Base-by-base conservation (phyloP, 331 rosid species). In the Arachis monticola region DNA sequence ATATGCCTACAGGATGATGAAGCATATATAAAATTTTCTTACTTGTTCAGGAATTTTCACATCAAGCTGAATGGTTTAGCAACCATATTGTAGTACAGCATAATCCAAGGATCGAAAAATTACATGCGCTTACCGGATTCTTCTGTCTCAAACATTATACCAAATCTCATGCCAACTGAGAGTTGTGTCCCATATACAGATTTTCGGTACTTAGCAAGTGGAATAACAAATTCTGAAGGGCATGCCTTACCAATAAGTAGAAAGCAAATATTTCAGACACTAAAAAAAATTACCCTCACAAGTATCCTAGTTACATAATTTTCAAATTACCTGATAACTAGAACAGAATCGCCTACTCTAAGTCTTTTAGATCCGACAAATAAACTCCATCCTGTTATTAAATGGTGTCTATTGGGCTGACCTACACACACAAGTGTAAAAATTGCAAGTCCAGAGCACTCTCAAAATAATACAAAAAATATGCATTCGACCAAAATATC, bases 71-170 rank as follows among this genome's bases (percentile, higher is more conserved):
- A 51, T 2, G 35, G 47, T 55, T 69, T 8, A 14, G 62, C 11
- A 17, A 2, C 8, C 50, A 65, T 12, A 58, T 65, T 57, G 8
- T 1, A 62, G 44, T 6, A 47, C 7, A 59, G 27, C 67, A 73
- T 12, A 11, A 62, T 80, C 71, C 58, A 45, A 27, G 60, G 14
- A 53, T 59, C 22, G 53, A 17, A 42, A 83, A 69, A 75, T 77
- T 89, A 95, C 99, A 98, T 89, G 78, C 98, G 96, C 84, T 95
- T 95, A 44, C 98, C 79, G 4, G 99, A 95, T 82, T 95, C 99
- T 75, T 95, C 99, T 8, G 99, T 95, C 89, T 95, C 99, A 81
- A 95, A 95, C 99, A 95, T 92, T 98, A 95, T 95, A 61, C 99
- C 99, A 65, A 92, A 95, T 83, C 99, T 95, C 98, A 95, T 95